These are phyloP conservation scores for Exophiala sideris DNA, from an alignment of 2,329 filamentous ascomycete species.

Conservation along the genomic window DNA sequence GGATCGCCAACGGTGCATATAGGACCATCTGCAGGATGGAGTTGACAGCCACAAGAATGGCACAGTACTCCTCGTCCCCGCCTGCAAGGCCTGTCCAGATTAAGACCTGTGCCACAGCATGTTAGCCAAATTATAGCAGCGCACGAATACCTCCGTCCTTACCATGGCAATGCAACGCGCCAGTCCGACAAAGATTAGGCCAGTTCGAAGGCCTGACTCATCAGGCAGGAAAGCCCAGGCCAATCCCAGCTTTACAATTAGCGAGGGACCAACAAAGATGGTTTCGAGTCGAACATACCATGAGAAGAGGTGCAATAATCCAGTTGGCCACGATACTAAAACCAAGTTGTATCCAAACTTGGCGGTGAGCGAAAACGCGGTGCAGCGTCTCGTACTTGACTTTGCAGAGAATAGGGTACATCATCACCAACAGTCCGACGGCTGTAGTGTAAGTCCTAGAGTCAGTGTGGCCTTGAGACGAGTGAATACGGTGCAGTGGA, in stretches of 20 bases:
- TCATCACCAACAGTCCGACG: conserved; percentile 80
- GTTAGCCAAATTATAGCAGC: not conserved
- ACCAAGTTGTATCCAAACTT: conserved; percentile 71
- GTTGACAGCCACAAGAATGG: conserved; percentile 72
- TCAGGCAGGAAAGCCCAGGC: conserved; percentile 54
- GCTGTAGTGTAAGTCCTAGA: conserved; percentile 46
- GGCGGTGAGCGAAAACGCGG: conserved; percentile 56
- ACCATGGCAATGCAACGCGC: conserved; percentile 89
- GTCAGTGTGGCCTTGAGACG: not conserved
- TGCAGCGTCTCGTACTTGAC: conserved; percentile 75
- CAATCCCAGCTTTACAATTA: conserved; percentile 41
- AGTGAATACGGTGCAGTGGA: conserved; percentile 5
- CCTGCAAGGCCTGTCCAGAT: conserved; percentile 77
- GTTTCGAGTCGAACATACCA: conserved; percentile 51
- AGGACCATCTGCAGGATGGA: conserved; percentile 73
- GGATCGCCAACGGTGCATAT: conserved; percentile 65
- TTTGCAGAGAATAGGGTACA: conserved; percentile 89
- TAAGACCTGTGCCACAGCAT: conserved; percentile 44
- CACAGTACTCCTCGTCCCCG: conserved; percentile 78
- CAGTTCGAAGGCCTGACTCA: conserved; percentile 51
- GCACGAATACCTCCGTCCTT: conserved; percentile 17
- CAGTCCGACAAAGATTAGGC: conserved; percentile 76
- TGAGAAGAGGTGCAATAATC: conserved; percentile 76
- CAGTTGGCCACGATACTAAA: conserved; percentile 78
- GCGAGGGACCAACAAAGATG: not conserved